Evolutionary conservation across 2,329 filamentous ascomycete genomes (phyloP).

Genomic region (Teratosphaeria epicoccoides): DNA sequence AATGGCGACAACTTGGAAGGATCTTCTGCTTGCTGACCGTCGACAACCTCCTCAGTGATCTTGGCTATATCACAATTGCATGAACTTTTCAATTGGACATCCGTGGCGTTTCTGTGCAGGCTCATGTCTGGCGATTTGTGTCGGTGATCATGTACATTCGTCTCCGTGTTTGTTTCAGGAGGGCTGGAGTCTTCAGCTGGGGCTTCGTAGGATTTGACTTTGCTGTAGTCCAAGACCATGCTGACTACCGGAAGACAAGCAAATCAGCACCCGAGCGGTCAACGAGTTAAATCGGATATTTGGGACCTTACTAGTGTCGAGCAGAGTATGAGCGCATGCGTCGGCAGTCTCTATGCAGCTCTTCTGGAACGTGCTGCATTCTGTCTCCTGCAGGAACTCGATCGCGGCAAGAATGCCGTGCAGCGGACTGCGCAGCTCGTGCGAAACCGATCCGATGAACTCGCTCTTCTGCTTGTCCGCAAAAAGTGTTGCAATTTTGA

Average conservation of each 20-base stretch:
- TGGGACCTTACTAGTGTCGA: not conserved
- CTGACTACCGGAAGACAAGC: not conserved
- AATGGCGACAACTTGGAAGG: not conserved
- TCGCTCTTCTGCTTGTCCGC: slow-evolving; percentile 25
- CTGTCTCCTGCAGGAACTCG: slow-evolving; percentile 40
- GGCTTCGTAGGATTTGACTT: not conserved
- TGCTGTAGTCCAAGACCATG: not conserved
- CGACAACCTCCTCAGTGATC: not conserved
- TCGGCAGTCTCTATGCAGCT: not conserved
- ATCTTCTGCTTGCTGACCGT: not conserved
- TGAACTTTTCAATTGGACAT: not conserved
- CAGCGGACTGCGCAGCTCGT: slow-evolving; percentile 23
- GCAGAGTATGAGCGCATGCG: not conserved
- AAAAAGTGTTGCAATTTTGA: slow-evolving; percentile 25
- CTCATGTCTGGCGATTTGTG: not conserved
- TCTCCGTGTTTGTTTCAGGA: not conserved
- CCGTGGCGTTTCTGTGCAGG: not conserved
- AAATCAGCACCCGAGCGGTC: not conserved
- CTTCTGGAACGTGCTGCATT: slow-evolving; percentile 5
- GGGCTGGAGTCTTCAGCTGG: not conserved
- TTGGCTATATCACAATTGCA: not conserved
- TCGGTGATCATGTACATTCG: not conserved
- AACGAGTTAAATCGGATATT: not conserved
- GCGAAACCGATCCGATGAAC: slow-evolving; percentile 32
- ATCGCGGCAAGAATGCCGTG: slow-evolving; percentile 19